These are phyloP conservation scores for Talaromyces proteolyticus DNA, from an alignment of 495 filamentous ascomycete genomes.

Conservation along the genomic window DNA sequence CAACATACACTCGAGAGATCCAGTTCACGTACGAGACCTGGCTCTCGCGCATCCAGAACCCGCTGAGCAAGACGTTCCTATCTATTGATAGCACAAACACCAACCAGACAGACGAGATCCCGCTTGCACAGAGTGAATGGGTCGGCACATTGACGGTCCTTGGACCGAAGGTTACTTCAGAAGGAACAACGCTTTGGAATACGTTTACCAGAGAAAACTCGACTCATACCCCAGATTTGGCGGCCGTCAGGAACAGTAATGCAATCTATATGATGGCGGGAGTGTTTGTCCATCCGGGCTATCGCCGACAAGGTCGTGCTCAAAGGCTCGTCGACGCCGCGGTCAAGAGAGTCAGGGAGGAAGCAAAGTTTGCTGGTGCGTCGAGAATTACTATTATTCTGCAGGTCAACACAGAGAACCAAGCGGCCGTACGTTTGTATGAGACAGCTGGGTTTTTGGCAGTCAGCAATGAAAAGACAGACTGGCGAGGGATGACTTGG, in stretches of 20 bases:
- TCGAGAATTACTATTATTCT: conserved; percentile 19
- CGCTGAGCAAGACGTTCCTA: conserved; percentile 34
- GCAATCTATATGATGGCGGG: conserved; percentile 19
- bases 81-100: conserved; percentile 15
- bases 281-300: conserved; percentile 40
- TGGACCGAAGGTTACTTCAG: conserved; percentile 16
- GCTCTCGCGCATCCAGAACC: conserved; percentile 37
- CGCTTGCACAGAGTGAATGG: conserved; percentile 15
- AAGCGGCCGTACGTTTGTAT: conserved; percentile 34
- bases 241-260: conserved; percentile 17
- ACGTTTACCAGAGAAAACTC: conserved; percentile 10
- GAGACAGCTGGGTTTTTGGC: conserved; percentile 34
- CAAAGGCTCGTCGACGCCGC: conserved; percentile 30
- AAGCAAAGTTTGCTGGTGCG: conserved; percentile 15
- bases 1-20: conserved; percentile 39
- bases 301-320: conserved; percentile 35
- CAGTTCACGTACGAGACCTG: conserved; percentile 34
- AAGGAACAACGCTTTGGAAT: conserved; percentile 13
- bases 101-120: conserved; percentile 12
- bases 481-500: not conserved
- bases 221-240: conserved; percentile 3
- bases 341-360: conserved; percentile 15
- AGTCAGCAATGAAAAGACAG: not conserved
- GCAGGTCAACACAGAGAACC: conserved; percentile 32
- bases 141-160: conserved; percentile 19